Evolutionary conservation across 176 grass and related monocot species (phyloP).

Genomic region (Carex pumila): DNA sequence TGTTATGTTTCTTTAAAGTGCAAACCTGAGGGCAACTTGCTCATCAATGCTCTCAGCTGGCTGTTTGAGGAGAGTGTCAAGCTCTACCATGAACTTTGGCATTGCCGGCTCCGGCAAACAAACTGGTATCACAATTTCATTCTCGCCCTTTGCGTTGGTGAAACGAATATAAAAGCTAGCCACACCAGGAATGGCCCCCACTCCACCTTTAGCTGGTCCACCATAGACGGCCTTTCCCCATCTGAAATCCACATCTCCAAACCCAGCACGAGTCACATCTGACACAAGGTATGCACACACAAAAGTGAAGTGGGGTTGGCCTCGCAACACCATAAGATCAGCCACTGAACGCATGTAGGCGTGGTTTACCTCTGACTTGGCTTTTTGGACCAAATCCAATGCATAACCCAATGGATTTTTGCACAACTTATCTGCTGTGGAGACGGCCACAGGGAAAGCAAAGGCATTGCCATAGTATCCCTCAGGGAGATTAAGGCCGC

Average conservation of each 20-base stretch:
- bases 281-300: conserved; percentile 57
- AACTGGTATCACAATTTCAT: too few species aligned
- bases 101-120: too few species aligned
- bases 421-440: conserved; percentile 35
- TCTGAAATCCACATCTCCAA: conserved; percentile 71
- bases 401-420: conserved; percentile 43
- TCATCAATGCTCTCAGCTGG: too few species aligned
- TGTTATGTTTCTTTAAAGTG: too few species aligned
- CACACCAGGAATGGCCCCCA: too few species aligned
- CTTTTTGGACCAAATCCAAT: conserved; percentile 46
- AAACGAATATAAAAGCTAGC: too few species aligned
- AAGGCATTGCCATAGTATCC: conserved; percentile 88
- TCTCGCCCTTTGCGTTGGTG: too few species aligned
- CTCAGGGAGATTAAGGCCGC: conserved; percentile 25
- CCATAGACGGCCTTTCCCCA: conserved; percentile 73
- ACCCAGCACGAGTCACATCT: conserved; percentile 57
- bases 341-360: conserved; percentile 62
- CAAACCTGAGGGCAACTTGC: too few species aligned
- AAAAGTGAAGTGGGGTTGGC: conserved; percentile 56
- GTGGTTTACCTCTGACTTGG: conserved; percentile 48
- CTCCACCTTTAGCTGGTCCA: conserved; percentile 37
- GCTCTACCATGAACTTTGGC: too few species aligned
- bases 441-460: conserved; percentile 53
- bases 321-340: conserved; percentile 56
- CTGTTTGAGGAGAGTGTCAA: too few species aligned